Evolutionary conservation across 176 grass and related monocot genomes (phyloP), one percentile per base, ranked within the genome.

Genomic region (Musa itinerans): DNA sequence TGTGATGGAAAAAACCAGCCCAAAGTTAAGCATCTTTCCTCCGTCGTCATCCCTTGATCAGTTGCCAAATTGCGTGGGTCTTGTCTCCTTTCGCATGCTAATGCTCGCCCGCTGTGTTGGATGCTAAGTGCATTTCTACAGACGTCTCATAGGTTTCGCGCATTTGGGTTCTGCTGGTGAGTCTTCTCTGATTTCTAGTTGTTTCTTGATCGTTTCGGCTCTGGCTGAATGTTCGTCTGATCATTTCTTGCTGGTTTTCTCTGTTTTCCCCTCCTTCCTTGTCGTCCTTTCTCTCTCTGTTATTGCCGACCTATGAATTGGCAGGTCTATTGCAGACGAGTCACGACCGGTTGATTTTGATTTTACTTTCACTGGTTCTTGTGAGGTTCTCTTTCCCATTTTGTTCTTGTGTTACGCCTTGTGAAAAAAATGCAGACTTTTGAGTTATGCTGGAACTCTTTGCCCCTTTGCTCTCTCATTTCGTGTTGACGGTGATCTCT

Each of bases 11-110:
- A 43, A 67, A 67, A 29, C 64, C 64, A 24, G 25, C 13, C 64
- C 64, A 73, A 73, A 73, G 70, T 21, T 53, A 52, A 54, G 70
- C 70, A 73, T 73, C 70, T 73, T 73, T 50, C 43, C 14, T n/a
- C 19, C 68, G 34, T 9, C 29, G 15, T 70, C 43, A 8, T 70
- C 43, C 43, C 24, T 20, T 9, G 9, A 50, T 70, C 43, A 49
- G 43, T 70, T 34, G 11, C 14, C 19, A 8, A 6, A 16, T 58
- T 51, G 68, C 10, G 9, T 50, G 16, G 34, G 4, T 43, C 34
- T 10, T 9, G 9, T 17, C 48, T 50, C 15, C 55, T 58, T 11
- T 5, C 2, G 14, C 55, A 14, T 58, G 55, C 55, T 58, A 11
- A 12, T 16, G 10, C 3, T 57, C 54, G 10, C 10, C 15, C 14